Conservation (phyloP, 2,329 filamentous ascomycete genomes). For the Cadophora malorum region DNA sequence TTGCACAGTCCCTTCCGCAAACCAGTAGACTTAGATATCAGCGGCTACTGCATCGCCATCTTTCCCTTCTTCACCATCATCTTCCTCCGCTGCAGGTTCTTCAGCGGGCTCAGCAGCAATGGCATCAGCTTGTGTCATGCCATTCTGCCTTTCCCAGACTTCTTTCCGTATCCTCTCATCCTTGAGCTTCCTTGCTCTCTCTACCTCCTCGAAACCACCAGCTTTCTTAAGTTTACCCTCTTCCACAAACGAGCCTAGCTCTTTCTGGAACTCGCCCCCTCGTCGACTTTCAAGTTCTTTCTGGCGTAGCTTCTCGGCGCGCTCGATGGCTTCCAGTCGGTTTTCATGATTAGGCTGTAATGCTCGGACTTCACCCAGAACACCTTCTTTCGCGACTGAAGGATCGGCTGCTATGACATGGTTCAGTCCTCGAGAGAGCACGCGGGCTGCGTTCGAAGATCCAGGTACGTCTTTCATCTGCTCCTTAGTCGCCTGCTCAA, state of each 20-base stretch:
- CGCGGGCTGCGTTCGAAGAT: conserved; percentile 57
- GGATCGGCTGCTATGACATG: conserved; percentile 67
- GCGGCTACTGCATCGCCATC: neutral
- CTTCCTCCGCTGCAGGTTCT: conserved; percentile 18
- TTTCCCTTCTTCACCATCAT: neutral
- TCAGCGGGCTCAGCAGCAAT: conserved; percentile 24
- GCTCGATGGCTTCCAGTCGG: conserved; percentile 91
- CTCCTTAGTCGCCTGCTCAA: conserved; percentile 98
- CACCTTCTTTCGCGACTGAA: conserved; percentile 83
- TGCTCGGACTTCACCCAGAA: conserved; percentile 91
- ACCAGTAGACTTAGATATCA: conserved; percentile 2
- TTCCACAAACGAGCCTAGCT: conserved; percentile 83
- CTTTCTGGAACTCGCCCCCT: conserved; percentile 77
- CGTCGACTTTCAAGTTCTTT: conserved; percentile 82
- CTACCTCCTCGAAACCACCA: conserved; percentile 92
- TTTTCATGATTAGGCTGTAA: conserved; percentile 94
- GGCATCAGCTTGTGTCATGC: conserved; percentile 46
- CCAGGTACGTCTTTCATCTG: conserved; percentile 79
- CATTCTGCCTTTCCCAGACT: conserved; percentile 73
- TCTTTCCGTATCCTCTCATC: conserved; percentile 87
- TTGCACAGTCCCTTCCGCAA: neutral
- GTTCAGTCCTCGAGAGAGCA: conserved; percentile 61
- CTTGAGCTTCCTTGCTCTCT: conserved; percentile 81
- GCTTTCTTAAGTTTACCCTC: conserved; percentile 95
- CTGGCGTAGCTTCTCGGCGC: conserved; percentile 90